Percentiles rank a stretch among this genome's conserved stretches.
Evolutionary conservation across 768 basidiomycete species (phyloP).

Genomic region (Hydnum rufescens): DNA sequence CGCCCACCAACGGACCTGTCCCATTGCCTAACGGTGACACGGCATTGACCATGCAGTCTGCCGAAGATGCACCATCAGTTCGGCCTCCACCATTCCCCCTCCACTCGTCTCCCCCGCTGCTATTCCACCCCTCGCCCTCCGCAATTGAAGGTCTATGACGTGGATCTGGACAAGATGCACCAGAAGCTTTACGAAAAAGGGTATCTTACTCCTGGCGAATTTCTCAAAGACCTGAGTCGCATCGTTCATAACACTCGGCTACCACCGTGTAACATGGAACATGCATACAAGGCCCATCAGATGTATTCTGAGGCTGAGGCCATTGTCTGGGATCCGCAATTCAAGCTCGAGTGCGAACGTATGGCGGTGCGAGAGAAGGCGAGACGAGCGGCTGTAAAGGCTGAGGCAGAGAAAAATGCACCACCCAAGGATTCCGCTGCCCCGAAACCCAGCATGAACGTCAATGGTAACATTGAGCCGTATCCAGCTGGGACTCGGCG

Average conservation of each 20-base stretch:
- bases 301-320: conserved; percentile 78
- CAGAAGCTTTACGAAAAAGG: conserved; percentile 60
- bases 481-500: conserved; percentile 32
- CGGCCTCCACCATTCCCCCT: conserved; percentile 3
- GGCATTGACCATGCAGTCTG: neutral
- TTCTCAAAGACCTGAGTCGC: conserved; percentile 39
- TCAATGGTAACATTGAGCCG: neutral
- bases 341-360: conserved; percentile 66
- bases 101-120: conserved; percentile 9
- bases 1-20: neutral
- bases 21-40: neutral
- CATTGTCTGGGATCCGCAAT: conserved; percentile 63
- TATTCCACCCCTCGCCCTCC: conserved; percentile 19
- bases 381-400: conserved; percentile 25
- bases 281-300: conserved; percentile 62
- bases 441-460: neutral
- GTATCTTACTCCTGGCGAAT: conserved; percentile 75
- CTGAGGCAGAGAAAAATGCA: neutral
- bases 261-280: conserved; percentile 59
- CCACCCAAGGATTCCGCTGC: neutral
- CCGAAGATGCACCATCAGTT: neutral
- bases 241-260: conserved; percentile 39
- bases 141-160: conserved; percentile 36
- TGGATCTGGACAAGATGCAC: conserved; percentile 88
- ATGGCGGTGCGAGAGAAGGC: conserved; percentile 55